A percentile compares a stretch with the other conserved stretches of the same genome.
Evolutionary conservation across 768 basidiomycete genomes (phyloP).

Genomic region (Boletus huronensis): DNA sequence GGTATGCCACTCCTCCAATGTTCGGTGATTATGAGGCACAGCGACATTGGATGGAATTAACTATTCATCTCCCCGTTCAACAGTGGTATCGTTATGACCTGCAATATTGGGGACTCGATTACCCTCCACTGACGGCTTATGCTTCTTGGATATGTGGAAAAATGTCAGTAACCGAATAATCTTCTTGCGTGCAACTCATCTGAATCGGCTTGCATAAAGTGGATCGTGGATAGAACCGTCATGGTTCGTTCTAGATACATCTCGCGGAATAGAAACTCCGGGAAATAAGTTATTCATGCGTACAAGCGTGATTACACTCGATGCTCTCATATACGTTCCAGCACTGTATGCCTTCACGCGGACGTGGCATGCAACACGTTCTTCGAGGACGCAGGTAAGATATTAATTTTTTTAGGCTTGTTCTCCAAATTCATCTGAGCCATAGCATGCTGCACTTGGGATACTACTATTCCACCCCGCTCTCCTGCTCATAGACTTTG

Average conservation of each 20-base stretch:
- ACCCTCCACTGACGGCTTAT: conserved; percentile 91
- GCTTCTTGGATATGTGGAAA: conserved; percentile 79
- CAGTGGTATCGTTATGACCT: conserved; percentile 90
- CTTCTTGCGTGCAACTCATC: conserved; percentile 2
- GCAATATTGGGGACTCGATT: conserved; percentile 93
- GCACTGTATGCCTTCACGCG: conserved; percentile 64
- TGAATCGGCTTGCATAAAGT: conserved; percentile 27
- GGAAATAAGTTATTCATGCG: conserved; percentile 80
- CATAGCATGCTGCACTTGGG: conserved; percentile 53
- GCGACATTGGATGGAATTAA: conserved; percentile 93
- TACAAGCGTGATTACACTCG: conserved; percentile 62
- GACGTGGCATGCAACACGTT: conserved; percentile 65
- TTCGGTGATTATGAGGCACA: conserved; percentile 94
- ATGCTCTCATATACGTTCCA: conserved; percentile 70
- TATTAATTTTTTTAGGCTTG: neutral
- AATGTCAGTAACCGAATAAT: conserved; percentile 48
- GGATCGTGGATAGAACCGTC: conserved; percentile 48
- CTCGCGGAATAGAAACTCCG: conserved; percentile 68
- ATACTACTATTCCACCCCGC: conserved; percentile 81
- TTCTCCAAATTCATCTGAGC: neutral
- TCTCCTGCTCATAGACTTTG: conserved; percentile 80
- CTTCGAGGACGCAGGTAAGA: conserved; percentile 74
- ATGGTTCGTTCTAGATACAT: conserved; percentile 70
- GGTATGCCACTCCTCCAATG: conserved; percentile 71
- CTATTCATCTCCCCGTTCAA: conserved; percentile 65